Percentiles rank a stretch among this genome's conserved stretches.
phyloP scores from a whole-genome alignment of 768 basidiomycete genomes.

The Lactifluus rugatus region DNA sequence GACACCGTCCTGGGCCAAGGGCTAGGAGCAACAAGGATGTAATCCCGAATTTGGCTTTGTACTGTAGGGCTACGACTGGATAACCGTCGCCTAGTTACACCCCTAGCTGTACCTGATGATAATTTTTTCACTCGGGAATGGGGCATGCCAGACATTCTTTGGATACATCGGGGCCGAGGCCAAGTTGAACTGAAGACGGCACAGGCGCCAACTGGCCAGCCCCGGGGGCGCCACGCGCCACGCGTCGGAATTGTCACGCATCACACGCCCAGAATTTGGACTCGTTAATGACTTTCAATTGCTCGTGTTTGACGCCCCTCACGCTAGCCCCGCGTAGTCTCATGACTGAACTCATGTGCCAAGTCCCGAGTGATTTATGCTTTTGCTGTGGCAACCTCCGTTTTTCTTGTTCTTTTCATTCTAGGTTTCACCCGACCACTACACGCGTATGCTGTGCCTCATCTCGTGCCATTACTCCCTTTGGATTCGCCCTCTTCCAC shows the following conservation, averaged over 20 bases:
- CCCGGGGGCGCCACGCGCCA: too few species aligned
- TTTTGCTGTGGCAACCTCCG: too few species aligned
- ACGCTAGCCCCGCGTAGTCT: too few species aligned
- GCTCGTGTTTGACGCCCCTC: too few species aligned
- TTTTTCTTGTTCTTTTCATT: neutral
- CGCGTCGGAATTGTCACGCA: too few species aligned
- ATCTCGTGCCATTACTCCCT: neutral
- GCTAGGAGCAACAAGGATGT: neutral
- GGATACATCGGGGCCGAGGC: neutral
- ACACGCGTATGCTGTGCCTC: neutral
- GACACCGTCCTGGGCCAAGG: neutral
- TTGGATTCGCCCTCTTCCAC: neutral
- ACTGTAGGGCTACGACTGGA: neutral
- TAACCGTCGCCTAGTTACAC: neutral
- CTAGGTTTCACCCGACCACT: neutral
- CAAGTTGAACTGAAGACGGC: neutral
- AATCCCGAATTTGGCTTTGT: neutral
- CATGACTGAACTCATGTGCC: too few species aligned
- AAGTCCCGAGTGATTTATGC: too few species aligned
- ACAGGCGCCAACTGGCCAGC: neutral
- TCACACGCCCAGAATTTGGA: too few species aligned
- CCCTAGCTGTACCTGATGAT: neutral
- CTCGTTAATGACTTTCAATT: too few species aligned
- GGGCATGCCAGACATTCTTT: neutral
- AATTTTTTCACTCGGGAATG: neutral